Evolutionary conservation across 2,329 filamentous ascomycete species (phyloP).

Genomic region (Emergomyces orientalis): DNA sequence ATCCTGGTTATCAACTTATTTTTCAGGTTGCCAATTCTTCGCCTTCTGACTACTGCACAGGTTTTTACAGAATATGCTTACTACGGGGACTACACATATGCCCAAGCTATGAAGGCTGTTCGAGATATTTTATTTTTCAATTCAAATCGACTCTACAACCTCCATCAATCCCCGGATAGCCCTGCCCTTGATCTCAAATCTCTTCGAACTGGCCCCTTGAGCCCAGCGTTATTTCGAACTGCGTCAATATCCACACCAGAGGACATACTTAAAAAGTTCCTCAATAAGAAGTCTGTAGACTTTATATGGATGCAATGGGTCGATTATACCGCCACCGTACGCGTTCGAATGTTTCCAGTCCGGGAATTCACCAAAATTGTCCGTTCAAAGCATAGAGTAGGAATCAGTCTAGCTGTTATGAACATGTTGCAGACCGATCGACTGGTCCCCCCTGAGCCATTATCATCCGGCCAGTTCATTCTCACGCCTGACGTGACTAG

Average conservation of each 20-base stretch:
- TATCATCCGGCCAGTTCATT: constrained; percentile 55
- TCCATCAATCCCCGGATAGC: constrained; percentile 34
- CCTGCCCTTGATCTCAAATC: background rate
- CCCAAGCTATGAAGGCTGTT: constrained; percentile 55
- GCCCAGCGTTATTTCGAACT: constrained; percentile 8
- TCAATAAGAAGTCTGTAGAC: constrained; percentile 45
- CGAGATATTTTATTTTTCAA: constrained; percentile 67
- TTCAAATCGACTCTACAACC: constrained; percentile 62
- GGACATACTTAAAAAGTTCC: constrained; percentile 36
- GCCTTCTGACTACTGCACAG: constrained; percentile 27
- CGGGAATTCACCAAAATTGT: constrained; percentile 45
- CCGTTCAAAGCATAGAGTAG: constrained; percentile 42
- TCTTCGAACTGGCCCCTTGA: background rate
- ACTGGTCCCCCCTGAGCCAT: constrained; percentile 43
- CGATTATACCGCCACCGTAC: constrained; percentile 63
- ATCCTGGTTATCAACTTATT: background rate
- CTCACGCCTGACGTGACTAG: constrained; percentile 58
- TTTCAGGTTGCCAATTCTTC: background rate
- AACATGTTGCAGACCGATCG: constrained; percentile 60
- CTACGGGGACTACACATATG: constrained; percentile 51
- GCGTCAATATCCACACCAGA: background rate
- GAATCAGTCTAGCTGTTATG: constrained; percentile 55
- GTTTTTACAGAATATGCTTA: constrained; percentile 58
- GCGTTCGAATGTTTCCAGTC: constrained; percentile 60
- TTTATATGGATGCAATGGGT: constrained; percentile 69